A percentile compares a stretch with the other conserved stretches of the same genome.
Evolutionary conservation across 139 green algal species (phyloP).

Genomic region (Asterochloris erici): DNA sequence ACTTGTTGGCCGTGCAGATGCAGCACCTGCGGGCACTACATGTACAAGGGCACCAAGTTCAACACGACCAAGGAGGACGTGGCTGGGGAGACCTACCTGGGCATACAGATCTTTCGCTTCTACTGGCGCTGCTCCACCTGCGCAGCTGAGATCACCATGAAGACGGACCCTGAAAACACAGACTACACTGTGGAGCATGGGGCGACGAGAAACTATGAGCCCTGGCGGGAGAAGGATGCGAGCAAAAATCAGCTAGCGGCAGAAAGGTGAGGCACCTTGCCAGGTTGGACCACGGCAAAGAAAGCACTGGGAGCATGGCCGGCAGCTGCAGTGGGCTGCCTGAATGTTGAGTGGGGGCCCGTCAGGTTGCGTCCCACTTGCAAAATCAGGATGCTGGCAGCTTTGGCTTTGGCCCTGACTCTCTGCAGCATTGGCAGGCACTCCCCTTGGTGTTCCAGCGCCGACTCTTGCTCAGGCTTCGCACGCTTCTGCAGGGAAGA

Average conservation of each 20-base stretch:
- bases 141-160: conserved; percentile 92
- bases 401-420: too few species aligned
- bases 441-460: too few species aligned
- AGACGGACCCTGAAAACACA: conserved; percentile 93
- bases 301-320: too few species aligned
- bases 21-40: conserved; percentile 95
- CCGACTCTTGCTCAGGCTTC: background rate
- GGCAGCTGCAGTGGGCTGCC: too few species aligned
- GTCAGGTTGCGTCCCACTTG: too few species aligned
- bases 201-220: conserved; percentile 94
- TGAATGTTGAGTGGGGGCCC: too few species aligned
- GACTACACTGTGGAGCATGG: conserved; percentile 94
- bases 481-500: conserved; percentile 49
- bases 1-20: conserved; percentile 37
- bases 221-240: conserved; percentile 79
- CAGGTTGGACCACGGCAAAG: too few species aligned
- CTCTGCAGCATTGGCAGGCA: too few species aligned
- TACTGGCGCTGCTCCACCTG: conserved; percentile 94
- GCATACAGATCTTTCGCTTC: conserved; percentile 89
- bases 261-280: too few species aligned
- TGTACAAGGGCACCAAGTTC: conserved; percentile 99
- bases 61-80: conserved; percentile 96
- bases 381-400: too few species aligned
- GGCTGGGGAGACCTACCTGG: conserved; percentile 88
- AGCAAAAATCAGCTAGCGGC: too few species aligned